Base-by-base conservation (phyloP, 2,329 filamentous ascomycete species). In the Ophiostoma sp. region DNA sequence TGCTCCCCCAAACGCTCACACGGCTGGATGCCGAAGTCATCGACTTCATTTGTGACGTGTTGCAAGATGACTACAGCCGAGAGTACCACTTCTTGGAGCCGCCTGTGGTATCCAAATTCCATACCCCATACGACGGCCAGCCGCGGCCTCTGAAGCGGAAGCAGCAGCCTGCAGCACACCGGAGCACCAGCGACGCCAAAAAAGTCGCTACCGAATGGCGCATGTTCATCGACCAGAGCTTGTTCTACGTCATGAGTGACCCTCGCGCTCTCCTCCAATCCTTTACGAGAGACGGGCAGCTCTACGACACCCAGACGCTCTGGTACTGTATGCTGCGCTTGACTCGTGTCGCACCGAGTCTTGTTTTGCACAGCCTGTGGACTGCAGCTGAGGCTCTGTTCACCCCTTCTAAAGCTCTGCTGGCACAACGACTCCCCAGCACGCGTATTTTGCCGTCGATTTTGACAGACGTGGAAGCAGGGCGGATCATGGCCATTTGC, bases 281-380 rank as follows among this genome's bases (percentile, higher is more conserved):
- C 0, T 90, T 90, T 71, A 83, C 82, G 1, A 76, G 77, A 60
- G 78, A 83, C 11, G 81, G 80, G 11, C 80, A 82, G 62, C 75
- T 86, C 0, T 81, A 85, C 67, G 85, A 89, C 74, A 87, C 86
- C 0, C 85, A 86, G 66, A 85, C 82, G 14, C 77, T 87, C 1
- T 89, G 84, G 85, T 88, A 87, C 73, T 85, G 83, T 73, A 86
- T 87, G 81, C 76, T 87, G 67, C 83, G 84, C 68, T 77, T 89
- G 75, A 86, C 83, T 5, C 80, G 85, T 65, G 81, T 83, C 58
- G 81, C 83, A 16, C 84, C 86, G 4, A 84, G 79, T 64, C 75
- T 89, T 27, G 85, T 89, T 2, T 83, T 88, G 66, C 84, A 89
- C 73, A 87, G 85, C 72, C 78, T 90, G 5, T 90, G 88, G 88